A percentile compares a stretch with the other conserved stretches of the same genome.
Conservation (phyloP, 306 rosid genomes). For the Prunus kanzakura region DNA sequence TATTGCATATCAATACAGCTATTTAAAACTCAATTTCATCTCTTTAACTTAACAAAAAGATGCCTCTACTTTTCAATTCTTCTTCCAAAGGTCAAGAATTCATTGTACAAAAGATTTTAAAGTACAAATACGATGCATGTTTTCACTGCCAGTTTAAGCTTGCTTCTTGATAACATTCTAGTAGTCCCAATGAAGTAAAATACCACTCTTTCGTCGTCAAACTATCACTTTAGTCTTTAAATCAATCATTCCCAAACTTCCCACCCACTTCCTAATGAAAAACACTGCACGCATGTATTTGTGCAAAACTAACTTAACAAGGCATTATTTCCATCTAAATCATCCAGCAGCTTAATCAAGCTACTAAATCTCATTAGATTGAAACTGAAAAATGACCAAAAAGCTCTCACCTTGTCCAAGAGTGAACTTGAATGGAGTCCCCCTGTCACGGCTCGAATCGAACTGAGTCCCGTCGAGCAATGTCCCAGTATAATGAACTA, state of each 20-base stretch:
- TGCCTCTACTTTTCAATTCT: no score
- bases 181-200: no score
- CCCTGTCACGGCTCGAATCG: constrained; percentile 88
- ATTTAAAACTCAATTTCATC: background rate
- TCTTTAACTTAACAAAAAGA: background rate
- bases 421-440: constrained; percentile 74
- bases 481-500: constrained; percentile 93
- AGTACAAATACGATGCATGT: no score
- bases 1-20: background rate
- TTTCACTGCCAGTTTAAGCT: no score
- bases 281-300: background rate
- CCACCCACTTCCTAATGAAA: background rate
- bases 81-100: no score
- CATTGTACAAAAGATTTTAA: no score
- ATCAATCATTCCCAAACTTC: no score
- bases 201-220: no score
- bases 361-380: background rate
- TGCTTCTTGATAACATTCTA: no score
- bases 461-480: constrained; percentile 86
- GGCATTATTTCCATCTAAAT: background rate
- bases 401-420: constrained; percentile 81
- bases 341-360: background rate
- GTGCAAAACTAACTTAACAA: background rate
- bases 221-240: no score
- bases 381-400: background rate